Conservation (phyloP, 352 stramenopile species). For the Phytopythium litorale region DNA sequence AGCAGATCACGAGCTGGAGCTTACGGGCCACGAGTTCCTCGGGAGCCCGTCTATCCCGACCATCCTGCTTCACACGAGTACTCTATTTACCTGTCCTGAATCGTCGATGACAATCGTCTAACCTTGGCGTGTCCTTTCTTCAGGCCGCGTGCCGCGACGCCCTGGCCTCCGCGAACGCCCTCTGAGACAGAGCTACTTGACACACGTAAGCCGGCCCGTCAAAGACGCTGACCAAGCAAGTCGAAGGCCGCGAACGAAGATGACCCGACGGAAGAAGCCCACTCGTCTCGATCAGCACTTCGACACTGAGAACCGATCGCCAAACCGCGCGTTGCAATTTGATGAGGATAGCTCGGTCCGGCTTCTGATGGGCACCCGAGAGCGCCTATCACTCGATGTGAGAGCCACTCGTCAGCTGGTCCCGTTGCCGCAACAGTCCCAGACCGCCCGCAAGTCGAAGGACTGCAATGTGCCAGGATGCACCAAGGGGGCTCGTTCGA, state of each 20-base stretch:
- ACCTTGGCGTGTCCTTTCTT: constrained; percentile 2
- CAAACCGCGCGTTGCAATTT: not conserved
- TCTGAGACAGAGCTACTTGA: constrained; percentile 11
- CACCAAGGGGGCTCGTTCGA: constrained; percentile 70
- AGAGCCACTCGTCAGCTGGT: not conserved
- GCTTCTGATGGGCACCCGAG: not conserved
- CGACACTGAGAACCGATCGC: not conserved
- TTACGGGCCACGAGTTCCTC: constrained; percentile 60
- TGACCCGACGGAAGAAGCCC: not conserved
- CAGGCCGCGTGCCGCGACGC: constrained; percentile 20
- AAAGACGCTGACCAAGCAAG: not conserved
- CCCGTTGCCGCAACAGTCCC: constrained; percentile 13
- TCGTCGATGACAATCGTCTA: not conserved
- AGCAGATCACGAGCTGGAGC: constrained; percentile 62
- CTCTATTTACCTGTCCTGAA: not conserved
- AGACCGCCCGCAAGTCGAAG: constrained; percentile 61
- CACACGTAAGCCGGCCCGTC: not conserved
- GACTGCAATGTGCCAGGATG: constrained; percentile 67
- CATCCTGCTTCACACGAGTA: constrained; percentile 7
- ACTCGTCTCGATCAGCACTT: not conserved
- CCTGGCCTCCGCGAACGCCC: constrained; percentile 29
- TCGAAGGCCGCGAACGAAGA: not conserved
- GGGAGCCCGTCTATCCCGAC: constrained; percentile 39
- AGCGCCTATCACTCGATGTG: not conserved
- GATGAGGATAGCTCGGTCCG: not conserved